A percentile compares a stretch with the other conserved stretches of the same genome.
Conservation (phyloP, 2,329 filamentous ascomycete species). For the Aspergillus sp. region DNA sequence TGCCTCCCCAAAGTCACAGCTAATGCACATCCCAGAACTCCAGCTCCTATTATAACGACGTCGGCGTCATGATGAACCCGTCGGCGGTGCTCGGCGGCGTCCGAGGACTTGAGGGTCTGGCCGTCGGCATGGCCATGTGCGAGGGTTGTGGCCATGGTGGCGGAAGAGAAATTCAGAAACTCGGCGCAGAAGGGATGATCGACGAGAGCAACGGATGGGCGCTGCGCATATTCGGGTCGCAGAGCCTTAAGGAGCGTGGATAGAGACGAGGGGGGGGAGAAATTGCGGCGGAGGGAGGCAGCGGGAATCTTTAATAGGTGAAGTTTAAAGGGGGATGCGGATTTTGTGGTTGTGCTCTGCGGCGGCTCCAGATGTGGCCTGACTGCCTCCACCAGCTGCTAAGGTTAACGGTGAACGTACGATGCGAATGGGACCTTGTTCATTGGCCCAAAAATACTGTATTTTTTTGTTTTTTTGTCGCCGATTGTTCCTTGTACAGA, state of each 20-base stretch:
- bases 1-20: conserved; percentile 84
- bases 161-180: conserved; percentile 9
- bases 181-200: conserved; percentile 10
- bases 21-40: conserved; percentile 82
- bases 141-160: conserved; percentile 30
- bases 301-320: background rate
- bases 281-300: conserved; percentile 4
- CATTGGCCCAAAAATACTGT: background rate
- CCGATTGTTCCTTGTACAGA: background rate
- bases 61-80: conserved; percentile 66
- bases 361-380: conserved; percentile 5
- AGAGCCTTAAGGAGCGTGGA: background rate
- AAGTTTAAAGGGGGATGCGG: conserved; percentile 4
- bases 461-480: background rate
- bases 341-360: background rate
- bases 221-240: conserved; percentile 22
- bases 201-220: conserved; percentile 9
- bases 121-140: conserved; percentile 21
- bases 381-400: conserved; percentile 2
- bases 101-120: conserved; percentile 22
- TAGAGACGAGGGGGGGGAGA: background rate
- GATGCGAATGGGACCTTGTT: background rate
- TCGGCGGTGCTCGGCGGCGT: conserved; percentile 47
- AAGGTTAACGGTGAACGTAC: conserved; percentile 4
- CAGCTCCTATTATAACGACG: conserved; percentile 88